Evolutionary conservation across 805 yeast species (phyloP), one percentile per base, ranked within the genome.

Genomic region (Martiniozyma abietophila): DNA sequence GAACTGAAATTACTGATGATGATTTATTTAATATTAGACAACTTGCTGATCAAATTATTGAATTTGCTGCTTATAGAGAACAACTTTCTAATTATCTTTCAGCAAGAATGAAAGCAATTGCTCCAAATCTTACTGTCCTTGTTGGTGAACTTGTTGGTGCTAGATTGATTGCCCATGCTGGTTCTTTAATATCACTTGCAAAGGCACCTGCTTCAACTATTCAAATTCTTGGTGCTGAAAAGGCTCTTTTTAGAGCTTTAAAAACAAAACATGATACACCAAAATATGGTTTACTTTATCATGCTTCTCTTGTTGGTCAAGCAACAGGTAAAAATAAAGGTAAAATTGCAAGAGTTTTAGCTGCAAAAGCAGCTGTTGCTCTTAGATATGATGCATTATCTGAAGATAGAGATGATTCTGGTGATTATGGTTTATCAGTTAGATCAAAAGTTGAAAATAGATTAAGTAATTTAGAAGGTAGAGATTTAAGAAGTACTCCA

Each of bases 141-240:
- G 95, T 92, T 44, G 98, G 98, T 56, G 98, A 92, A 68, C 76
- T 92, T 49, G 94, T 92, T 32, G 98, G 98, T 64, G 98, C 98
- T 42, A 77, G 98, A 66, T 74, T 92, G 58, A 92, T 92, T 59
- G 92, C 98, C 27, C 98, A 92, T 61, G 79, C 97, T 35, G 98
- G 98, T 54, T 83, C 95, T 48, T 69, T 92, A 51, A 79, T 88
- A 51, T 84, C 94, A 39, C 71, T 92, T 51, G 95, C 98, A 48
- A 92, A 92, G 69, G 94, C 96, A 32, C 97, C 98, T 48, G 97
- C 98, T 43, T 92, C 98, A 16, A 92, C 98, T 38, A 80, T 92
- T 45, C 98, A 92, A 71, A 89, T 92, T 48, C 73, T 92, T 59
- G 98, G 98, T 62, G 97, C 98, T 45, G 98, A 92, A 69, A 92